Conservation (phyloP, 805 yeast genomes). For the Wickerhamiella nectarea region DNA sequence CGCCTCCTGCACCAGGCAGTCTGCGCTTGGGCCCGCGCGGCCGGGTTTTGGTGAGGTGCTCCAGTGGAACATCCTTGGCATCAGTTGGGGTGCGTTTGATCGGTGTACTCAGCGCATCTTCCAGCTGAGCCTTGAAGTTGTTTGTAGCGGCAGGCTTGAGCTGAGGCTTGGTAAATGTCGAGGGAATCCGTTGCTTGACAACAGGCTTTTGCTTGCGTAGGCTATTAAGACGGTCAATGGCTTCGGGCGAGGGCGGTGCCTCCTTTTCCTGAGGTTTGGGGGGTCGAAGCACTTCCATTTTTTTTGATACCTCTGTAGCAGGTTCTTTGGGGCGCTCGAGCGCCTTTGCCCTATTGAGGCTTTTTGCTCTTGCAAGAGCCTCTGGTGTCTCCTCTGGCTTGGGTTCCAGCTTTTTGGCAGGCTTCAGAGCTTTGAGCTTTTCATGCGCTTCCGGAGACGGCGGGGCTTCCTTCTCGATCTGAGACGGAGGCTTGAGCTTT, state of each 20-base stretch:
- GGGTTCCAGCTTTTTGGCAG: not conserved
- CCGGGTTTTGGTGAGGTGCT: slow-evolving; percentile 5
- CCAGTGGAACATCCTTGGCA: slow-evolving; percentile 1
- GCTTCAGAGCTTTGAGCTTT: not conserved
- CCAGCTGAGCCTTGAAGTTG: not conserved
- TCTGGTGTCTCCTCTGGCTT: not conserved
- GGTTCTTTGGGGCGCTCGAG: not conserved
- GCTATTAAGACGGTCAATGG: slow-evolving; percentile 3
- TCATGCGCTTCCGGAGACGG: slow-evolving; percentile 5
- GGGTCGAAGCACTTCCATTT: slow-evolving; percentile 1
- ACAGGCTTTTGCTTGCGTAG: slow-evolving; percentile 2
- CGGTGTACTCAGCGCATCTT: not conserved
- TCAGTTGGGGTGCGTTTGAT: not conserved
- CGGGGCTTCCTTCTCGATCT: not conserved
- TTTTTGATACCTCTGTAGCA: not conserved
- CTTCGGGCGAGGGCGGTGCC: slow-evolving; percentile 8
- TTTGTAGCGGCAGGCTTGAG: not conserved
- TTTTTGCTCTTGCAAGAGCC: slow-evolving; percentile 5
- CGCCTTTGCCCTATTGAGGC: not conserved
- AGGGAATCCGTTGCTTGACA: not conserved
- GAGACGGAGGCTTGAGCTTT: slow-evolving; percentile 1
- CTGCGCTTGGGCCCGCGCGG: slow-evolving; percentile 4
- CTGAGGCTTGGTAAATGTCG: not conserved
- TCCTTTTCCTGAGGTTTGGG: not conserved
- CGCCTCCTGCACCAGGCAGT: not conserved